A percentile compares a stretch with the other conserved stretches of the same genome.
Conservation (phyloP, 2,329 filamentous ascomycete genomes). For the Davidsoniella eucalypti region DNA sequence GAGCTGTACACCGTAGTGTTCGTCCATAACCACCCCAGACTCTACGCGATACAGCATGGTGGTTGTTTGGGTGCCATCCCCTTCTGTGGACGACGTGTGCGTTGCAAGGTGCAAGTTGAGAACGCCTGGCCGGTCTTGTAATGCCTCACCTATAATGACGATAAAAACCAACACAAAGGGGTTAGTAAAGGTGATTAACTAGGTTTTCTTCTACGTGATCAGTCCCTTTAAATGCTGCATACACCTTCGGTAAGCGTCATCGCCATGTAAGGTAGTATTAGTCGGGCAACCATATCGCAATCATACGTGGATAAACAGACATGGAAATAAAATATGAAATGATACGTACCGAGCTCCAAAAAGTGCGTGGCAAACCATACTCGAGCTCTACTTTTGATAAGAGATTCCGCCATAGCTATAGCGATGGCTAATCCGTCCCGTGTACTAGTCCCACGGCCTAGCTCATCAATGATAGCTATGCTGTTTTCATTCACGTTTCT, state of each 20-base stretch:
- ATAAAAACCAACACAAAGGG: not conserved
- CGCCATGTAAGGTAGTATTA: too few species aligned
- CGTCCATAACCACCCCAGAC: slow-evolving; percentile 51
- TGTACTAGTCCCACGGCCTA: slow-evolving; percentile 80
- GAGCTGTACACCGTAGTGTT: slow-evolving; percentile 71
- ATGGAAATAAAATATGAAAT: not conserved
- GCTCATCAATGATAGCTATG: slow-evolving; percentile 75
- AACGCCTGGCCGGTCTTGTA: slow-evolving; percentile 61
- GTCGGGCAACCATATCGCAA: too few species aligned
- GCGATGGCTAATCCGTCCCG: slow-evolving; percentile 80
- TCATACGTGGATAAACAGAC: not conserved
- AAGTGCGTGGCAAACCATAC: slow-evolving; percentile 96
- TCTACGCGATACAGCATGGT: slow-evolving; percentile 78
- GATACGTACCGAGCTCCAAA: slow-evolving; percentile 44
- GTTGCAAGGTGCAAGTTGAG: slow-evolving; percentile 69
- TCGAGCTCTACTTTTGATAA: slow-evolving; percentile 61
- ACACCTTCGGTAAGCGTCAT: too few species aligned
- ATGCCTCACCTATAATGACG: slow-evolving; percentile 39
- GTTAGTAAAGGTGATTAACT: too few species aligned
- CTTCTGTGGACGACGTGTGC: slow-evolving; percentile 32
- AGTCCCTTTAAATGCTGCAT: too few species aligned
- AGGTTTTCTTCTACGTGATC: too few species aligned
- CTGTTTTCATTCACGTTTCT: slow-evolving; percentile 62
- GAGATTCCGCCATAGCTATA: slow-evolving; percentile 72
- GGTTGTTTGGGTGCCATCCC: slow-evolving; percentile 42